A percentile compares a stretch with the other conserved stretches of the same genome.
phyloP scores from a whole-genome alignment of 176 grass and related monocot species.

The bread wheat (Triticum aestivum) region IWGSC_CS_RefSeq_v2.1 NC_057804.1:524083291-524083790 shows the following conservation, averaged over 20 bases:
- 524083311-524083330: conserved; percentile 60
- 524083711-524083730: conserved; percentile 85
- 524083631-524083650: conserved; percentile 11
- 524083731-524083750: conserved; percentile 72
- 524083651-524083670: conserved; percentile 52
- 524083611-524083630: conserved; percentile 29
- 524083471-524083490: conserved; percentile 61
- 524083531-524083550: conserved; percentile 86
- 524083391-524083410: conserved; percentile 89
- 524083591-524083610: conserved; percentile 55
- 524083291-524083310: conserved; percentile 68
- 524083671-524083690: conserved; percentile 63
- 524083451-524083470: conserved; percentile 94
- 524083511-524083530: conserved; percentile 63
- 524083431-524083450: conserved; percentile 73
- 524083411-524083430: conserved; percentile 65
- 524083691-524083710: conserved; percentile 84
- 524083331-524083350: conserved; percentile 65
- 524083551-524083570: conserved; percentile 81
- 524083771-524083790: conserved; percentile 85
- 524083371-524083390: conserved; percentile 64
- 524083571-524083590: conserved; percentile 53
- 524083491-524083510: conserved; percentile 47
- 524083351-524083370: conserved; percentile 83
- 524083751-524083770: conserved; percentile 82